These are phyloP conservation scores for Boletus tomentosulus DNA, from an alignment of 768 basidiomycete genomes.

Conservation along the genomic window DNA sequence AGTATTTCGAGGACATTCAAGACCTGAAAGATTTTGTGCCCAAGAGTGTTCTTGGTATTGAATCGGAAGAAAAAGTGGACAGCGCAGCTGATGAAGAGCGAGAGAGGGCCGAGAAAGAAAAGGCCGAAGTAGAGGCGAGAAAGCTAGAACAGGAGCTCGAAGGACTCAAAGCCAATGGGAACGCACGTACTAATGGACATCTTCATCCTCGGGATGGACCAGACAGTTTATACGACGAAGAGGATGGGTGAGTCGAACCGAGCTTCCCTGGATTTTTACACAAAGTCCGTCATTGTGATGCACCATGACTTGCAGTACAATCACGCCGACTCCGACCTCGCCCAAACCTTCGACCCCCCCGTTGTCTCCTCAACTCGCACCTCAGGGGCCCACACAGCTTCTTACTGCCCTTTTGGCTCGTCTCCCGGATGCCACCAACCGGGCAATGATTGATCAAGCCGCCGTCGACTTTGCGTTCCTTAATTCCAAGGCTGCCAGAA, in stretches of 20 bases:
- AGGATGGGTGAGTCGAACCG: constrained; percentile 23
- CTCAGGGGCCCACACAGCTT: constrained; percentile 91
- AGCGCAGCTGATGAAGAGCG: constrained; percentile 41
- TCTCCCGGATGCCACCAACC: constrained; percentile 91
- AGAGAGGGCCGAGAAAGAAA: constrained; percentile 51
- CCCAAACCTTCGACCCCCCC: constrained; percentile 59
- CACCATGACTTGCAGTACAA: constrained; percentile 32
- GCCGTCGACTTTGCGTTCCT: constrained; percentile 95
- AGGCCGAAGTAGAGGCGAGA: constrained; percentile 59
- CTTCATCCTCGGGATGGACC: constrained; percentile 1
- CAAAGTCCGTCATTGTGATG: constrained; percentile 36
- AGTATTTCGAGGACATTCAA: constrained; percentile 90
- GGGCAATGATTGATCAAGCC: constrained; percentile 84
- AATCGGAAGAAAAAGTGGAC: constrained; percentile 36
- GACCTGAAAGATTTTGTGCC: constrained; percentile 93
- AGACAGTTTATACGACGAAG: constrained; percentile 26
- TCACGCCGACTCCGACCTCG: constrained; percentile 66
- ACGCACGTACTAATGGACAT: constrained; percentile 18
- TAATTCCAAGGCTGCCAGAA: constrained; percentile 95
- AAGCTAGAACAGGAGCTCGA: constrained; percentile 78
- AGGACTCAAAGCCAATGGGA: constrained; percentile 45
- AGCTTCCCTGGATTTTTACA: neutral
- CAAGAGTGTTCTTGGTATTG: constrained; percentile 76
- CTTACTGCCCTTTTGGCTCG: constrained; percentile 87
- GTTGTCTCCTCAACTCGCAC: constrained; percentile 65